A percentile compares a stretch with the other conserved stretches of the same genome.
phyloP scores from a whole-genome alignment of 345 rosid species.

The Populus simonii region DNA sequence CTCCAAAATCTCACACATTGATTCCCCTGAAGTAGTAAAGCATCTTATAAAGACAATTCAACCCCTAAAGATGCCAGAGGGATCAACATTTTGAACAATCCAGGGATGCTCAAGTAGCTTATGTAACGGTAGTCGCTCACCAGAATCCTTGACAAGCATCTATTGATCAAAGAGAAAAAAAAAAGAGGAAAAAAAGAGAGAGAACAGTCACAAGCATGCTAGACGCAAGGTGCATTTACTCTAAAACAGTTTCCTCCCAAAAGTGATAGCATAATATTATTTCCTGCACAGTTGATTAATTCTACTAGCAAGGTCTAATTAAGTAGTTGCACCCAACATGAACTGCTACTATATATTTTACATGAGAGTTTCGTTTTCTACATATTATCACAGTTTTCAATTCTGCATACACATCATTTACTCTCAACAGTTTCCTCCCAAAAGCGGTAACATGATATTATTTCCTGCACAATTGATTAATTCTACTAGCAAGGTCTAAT shows the following conservation, averaged over 20 bases:
- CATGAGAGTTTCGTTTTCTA: too few relatives aligned
- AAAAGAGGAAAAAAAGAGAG: not conserved
- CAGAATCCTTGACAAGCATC: constrained; percentile 97
- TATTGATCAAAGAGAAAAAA: constrained; percentile 12
- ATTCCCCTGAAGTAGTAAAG: not conserved
- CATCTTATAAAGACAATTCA: constrained; percentile 16
- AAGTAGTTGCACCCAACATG: too few relatives aligned
- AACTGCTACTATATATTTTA: too few relatives aligned
- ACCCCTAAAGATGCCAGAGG: constrained; percentile 70
- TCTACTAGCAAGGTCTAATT: not conserved
- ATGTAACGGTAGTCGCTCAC: constrained; percentile 73
- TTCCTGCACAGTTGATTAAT: not conserved
- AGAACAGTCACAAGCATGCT: too few relatives aligned
- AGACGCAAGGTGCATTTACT: too few relatives aligned
- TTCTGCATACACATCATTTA: not conserved
- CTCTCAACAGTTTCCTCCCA: not conserved
- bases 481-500: not conserved
- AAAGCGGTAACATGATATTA: not conserved
- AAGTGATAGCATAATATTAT: not conserved
- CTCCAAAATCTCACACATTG: not conserved
- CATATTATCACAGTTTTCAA: not conserved
- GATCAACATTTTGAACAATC: constrained; percentile 93
- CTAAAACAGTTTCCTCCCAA: not conserved
- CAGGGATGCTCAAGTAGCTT: constrained; percentile 95
- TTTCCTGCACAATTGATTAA: not conserved